phyloP scores from a whole-genome alignment of 2,329 filamentous ascomycete species.

The Nannizziopsis barbatae region DNA sequence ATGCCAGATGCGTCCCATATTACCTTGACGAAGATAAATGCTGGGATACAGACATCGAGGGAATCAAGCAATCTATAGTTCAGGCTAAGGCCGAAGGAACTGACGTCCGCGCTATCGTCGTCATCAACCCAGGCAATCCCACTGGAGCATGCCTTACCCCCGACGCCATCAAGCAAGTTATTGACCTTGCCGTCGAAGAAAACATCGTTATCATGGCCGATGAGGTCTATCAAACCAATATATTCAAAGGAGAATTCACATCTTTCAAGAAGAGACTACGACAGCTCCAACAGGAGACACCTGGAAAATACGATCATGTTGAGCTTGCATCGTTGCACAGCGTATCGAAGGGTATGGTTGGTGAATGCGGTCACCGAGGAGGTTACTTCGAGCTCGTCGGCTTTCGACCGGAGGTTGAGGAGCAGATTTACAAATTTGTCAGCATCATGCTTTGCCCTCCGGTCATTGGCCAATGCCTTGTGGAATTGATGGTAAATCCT shows the following conservation, averaged over 20 bases:
- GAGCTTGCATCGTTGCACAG: conserved; percentile 90
- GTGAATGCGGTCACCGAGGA: conserved; percentile 93
- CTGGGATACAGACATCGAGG: conserved; percentile 80
- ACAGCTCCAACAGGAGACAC: conserved; percentile 59
- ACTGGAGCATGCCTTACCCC: conserved; percentile 77
- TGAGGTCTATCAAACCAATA: conserved; percentile 98
- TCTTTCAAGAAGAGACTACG: conserved; percentile 88
- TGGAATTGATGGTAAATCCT: conserved; percentile 97
- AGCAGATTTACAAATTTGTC: conserved; percentile 97
- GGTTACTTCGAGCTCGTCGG: conserved; percentile 95
- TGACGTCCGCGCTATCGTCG: conserved; percentile 83
- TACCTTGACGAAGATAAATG: conserved; percentile 74
- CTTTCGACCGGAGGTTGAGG: conserved; percentile 74
- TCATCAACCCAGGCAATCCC: conserved; percentile 98
- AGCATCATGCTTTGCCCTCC: conserved; percentile 94
- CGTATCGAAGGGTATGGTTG: conserved; percentile 96
- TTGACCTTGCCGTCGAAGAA: conserved; percentile 76
- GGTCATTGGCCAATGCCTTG: conserved; percentile 88
- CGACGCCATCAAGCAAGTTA: conserved; percentile 69
- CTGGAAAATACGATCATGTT: conserved; percentile 68
- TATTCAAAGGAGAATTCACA: conserved; percentile 87
- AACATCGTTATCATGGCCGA: conserved; percentile 84
- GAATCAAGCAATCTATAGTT: conserved; percentile 61
- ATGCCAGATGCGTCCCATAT: conserved; percentile 84
- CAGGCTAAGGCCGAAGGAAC: conserved; percentile 65